Conservation (phyloP, 2,329 filamentous ascomycete genomes). For the Sclerotinia subarctica region DNA sequence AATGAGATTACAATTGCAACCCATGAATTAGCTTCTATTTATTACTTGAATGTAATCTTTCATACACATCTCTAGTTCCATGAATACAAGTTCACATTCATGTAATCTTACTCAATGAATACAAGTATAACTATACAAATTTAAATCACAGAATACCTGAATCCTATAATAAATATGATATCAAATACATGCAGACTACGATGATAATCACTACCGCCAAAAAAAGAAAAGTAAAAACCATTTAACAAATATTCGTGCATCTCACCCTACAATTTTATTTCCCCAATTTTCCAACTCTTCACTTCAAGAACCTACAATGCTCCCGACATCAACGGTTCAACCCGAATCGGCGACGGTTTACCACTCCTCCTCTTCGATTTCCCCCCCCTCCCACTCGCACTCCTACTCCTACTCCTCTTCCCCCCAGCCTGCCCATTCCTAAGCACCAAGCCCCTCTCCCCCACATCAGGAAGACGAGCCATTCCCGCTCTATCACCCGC, state of each 20-base stretch:
- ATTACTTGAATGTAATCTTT: not conserved
- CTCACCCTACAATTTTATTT: not conserved
- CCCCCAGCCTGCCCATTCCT: not conserved
- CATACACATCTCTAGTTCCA: not conserved
- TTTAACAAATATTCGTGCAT: not conserved
- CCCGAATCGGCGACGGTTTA: not conserved
- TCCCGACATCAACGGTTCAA: slow-evolving; percentile 2
- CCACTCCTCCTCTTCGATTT: not conserved
- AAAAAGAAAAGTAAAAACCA: not conserved
- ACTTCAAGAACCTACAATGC: not conserved
- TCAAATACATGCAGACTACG: not conserved
- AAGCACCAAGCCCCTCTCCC: not conserved
- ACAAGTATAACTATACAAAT: too few species aligned
- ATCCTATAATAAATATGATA: not conserved
- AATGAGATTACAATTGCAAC: not conserved
- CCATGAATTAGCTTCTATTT: not conserved
- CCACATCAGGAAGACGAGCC: not conserved
- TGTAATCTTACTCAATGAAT: not conserved
- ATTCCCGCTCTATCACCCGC: too few species aligned
- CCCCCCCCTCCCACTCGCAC: not conserved
- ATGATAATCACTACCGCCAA: not conserved
- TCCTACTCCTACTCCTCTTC: not conserved
- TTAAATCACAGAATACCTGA: too few species aligned
- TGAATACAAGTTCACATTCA: not conserved
- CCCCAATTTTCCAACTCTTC: not conserved